Evolutionary conservation across 2,329 filamentous ascomycete species (phyloP).

Genomic region (Colletotrichum nymphaeae): DNA sequence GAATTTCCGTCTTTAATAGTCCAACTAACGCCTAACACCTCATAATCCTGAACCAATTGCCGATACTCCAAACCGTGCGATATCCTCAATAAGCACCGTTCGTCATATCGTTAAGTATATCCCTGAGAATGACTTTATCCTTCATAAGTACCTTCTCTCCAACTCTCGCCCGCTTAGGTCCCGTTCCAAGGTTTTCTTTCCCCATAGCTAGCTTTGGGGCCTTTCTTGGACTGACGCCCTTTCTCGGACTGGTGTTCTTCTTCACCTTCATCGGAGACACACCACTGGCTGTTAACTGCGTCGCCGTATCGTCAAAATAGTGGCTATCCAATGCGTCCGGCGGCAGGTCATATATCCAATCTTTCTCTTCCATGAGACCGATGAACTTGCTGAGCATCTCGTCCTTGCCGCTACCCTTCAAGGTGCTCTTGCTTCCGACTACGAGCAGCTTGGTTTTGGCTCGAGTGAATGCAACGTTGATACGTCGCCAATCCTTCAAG

Average conservation of each 20-base stretch:
- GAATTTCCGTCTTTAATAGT: neutral
- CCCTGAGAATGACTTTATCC: conserved; percentile 75
- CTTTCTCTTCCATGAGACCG: conserved; percentile 77
- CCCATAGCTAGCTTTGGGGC: conserved; percentile 28
- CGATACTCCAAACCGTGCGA: conserved; percentile 21
- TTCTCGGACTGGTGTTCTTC: conserved; percentile 15
- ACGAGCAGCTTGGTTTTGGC: conserved; percentile 93
- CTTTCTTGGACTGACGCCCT: neutral
- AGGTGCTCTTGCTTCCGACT: conserved; percentile 82
- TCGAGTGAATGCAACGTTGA: conserved; percentile 95
- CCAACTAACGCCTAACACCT: neutral
- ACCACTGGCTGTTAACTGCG: conserved; percentile 56
- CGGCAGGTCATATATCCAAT: conserved; percentile 85
- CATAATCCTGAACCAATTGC: conserved; percentile 22
- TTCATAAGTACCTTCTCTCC: conserved; percentile 73
- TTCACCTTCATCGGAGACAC: conserved; percentile 25
- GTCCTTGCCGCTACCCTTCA: conserved; percentile 77
- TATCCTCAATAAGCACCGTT: conserved; percentile 51
- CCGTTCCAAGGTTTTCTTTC: conserved; percentile 61
- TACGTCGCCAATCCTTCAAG: conserved; percentile 88
- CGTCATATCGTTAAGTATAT: conserved; percentile 81
- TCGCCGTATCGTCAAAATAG: conserved; percentile 69
- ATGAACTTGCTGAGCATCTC: conserved; percentile 85
- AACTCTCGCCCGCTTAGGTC: conserved; percentile 67
- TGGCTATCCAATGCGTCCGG: conserved; percentile 74